These are phyloP conservation scores for Amniculicola lignicola DNA, from an alignment of 495 filamentous ascomycete species.

Conservation along the genomic window DNA sequence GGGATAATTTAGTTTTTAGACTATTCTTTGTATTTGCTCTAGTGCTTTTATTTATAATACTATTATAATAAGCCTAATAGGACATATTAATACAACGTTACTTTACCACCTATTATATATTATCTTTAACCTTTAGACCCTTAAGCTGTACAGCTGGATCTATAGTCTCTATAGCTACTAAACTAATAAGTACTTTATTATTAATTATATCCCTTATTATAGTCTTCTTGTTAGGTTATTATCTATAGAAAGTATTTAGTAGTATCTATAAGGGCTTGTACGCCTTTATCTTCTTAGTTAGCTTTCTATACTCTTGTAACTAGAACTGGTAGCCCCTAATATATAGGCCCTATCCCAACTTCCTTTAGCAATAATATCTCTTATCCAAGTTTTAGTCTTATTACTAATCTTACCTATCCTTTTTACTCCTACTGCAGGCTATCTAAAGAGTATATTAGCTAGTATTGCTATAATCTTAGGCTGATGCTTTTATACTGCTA, in stretches of 20 bases:
- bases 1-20: too few relatives aligned
- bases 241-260: constrained; percentile 8
- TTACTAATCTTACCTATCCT: too few relatives aligned
- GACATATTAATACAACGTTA: too few relatives aligned
- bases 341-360: constrained; percentile 73
- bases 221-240: constrained; percentile 17
- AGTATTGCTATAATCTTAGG: too few relatives aligned
- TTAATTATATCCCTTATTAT: constrained; percentile 10
- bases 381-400: too few relatives aligned
- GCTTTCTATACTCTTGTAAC: neutral
- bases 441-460: too few relatives aligned
- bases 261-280: neutral
- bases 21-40: too few relatives aligned
- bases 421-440: too few relatives aligned
- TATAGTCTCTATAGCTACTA: constrained; percentile 8
- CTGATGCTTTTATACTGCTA: too few relatives aligned
- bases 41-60: neutral
- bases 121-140: constrained; percentile 10
- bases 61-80: neutral
- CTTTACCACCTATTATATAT: neutral
- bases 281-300: constrained; percentile 16
- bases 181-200: constrained; percentile 13
- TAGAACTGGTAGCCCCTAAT: constrained; percentile 17
- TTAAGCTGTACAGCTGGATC: neutral
- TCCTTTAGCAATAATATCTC: too few relatives aligned